These are phyloP conservation scores for Dothidotthia symphoricarpi DNA, from an alignment of 2,329 filamentous ascomycete species.

Conservation along the genomic window DNA sequence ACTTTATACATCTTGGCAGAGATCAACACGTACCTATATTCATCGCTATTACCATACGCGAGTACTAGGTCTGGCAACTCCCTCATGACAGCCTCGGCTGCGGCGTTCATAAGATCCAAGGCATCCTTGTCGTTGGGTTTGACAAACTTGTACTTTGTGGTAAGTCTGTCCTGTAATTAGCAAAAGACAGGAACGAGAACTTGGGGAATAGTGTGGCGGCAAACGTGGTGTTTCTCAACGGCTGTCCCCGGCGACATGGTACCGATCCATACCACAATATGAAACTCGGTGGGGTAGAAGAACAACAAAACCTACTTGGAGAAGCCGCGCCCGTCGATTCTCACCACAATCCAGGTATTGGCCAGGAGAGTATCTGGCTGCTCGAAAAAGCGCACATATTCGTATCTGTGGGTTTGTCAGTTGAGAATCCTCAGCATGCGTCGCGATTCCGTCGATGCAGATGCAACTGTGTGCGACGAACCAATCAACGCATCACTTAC, in stretches of 20 bases:
- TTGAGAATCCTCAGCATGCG: conserved; percentile 4
- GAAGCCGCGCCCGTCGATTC: conserved; percentile 91
- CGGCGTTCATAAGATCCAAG: conserved; percentile 89
- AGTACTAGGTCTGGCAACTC: conserved; percentile 82
- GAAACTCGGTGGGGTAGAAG: neutral
- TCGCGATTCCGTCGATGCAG: conserved; percentile 2
- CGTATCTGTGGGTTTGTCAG: conserved; percentile 63
- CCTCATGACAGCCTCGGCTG: conserved; percentile 78
- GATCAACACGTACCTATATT: conserved; percentile 66
- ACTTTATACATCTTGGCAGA: conserved; percentile 5
- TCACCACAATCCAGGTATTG: conserved; percentile 93
- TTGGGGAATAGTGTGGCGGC: no score
- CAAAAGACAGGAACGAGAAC: no score
- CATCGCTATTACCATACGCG: conserved; percentile 91
- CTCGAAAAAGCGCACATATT: conserved; percentile 92
- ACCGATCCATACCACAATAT: no score
- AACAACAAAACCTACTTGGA: conserved; percentile 64
- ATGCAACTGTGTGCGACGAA: no score
- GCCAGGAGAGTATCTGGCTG: conserved; percentile 74
- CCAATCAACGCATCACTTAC: no score
- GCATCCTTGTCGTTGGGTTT: conserved; percentile 92
- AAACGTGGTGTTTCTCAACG: no score
- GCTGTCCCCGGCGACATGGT: conserved; percentile 1
- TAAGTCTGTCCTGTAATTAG: conserved; percentile 62
- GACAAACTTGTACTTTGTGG: conserved; percentile 75